Evolutionary conservation across 495 filamentous ascomycete species (phyloP), one percentile per base, ranked within the genome.

Genomic region (Talaromyces adpressus): DNA sequence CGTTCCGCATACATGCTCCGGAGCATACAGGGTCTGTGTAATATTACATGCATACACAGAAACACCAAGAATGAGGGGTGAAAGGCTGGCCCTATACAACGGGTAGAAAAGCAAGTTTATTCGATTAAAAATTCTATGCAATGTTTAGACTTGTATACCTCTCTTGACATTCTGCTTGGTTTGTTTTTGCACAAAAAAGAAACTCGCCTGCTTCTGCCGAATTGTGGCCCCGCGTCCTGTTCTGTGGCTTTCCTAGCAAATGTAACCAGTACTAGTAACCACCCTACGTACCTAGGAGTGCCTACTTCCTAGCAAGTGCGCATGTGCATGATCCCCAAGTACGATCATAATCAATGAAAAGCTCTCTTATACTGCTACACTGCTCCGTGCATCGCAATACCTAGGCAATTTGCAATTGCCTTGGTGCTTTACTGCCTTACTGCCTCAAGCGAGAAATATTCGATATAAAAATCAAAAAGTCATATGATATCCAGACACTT

Each of bases 311-410:
- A 41, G 2, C 4, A 41, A 16, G 11, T 41, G 14, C 36, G 18
- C 49, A 52, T 52, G n/a, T 29, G 51, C 51, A 16, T 29, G 51
- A 54, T 22, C 45, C 45, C n/a, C 1, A 27, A 27, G 27, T 3
- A 27, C 27, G 3, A 27, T 27, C 27, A 27, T 27, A 27, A 3
- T 27, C 27, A 27, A 27, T 27, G 5, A 27, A 25, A 27, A 27
- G 27, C 27, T 27, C 27, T 27, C 27, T 27, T 27, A 27, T 27
- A 27, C 27, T 27, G 22, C 58, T 20, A 60, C 58, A 49, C 36
- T 60, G 58, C 58, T 41, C 57, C 34, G 57, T 60, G 57, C 57
- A 45, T 36, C n/a, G 23, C 23, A 29, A 29, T 29, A 29, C 29
- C 25, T 27, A 27, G 7, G 30, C 29, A 34, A 27, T n/a, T n/a